phyloP scores from a whole-genome alignment of 1,284 basidiomycete species.

The Tylopilus sp. region DNA sequence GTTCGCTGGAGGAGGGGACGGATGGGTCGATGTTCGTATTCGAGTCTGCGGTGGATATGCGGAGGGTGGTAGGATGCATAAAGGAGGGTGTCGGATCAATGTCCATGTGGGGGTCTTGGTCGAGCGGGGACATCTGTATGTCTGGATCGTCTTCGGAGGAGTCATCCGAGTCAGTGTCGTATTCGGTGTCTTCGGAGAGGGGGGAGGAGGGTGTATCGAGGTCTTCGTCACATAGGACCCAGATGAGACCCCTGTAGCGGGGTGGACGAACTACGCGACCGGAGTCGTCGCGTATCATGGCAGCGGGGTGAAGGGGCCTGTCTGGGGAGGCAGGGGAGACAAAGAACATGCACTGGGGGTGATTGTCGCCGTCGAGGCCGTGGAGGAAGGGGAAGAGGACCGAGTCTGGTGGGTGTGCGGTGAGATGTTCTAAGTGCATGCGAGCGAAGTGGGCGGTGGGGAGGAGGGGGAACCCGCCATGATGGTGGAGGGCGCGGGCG shows the following conservation, averaged over 20 bases:
- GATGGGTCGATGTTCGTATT: constrained; percentile 20
- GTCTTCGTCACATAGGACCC: constrained; percentile 71
- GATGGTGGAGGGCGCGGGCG: constrained; percentile 21
- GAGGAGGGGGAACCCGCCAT: constrained; percentile 36
- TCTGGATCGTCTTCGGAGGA: constrained; percentile 35
- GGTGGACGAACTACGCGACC: constrained; percentile 36
- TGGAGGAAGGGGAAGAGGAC: constrained; percentile 82
- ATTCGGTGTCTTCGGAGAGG: constrained; percentile 33
- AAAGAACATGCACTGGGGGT: constrained; percentile 77
- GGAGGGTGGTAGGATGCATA: constrained; percentile 53
- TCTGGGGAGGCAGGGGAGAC: constrained; percentile 33
- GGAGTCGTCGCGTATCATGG: constrained; percentile 25
- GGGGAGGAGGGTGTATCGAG: constrained; percentile 32
- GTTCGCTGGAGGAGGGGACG: constrained; percentile 13
- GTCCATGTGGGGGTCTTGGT: constrained; percentile 30
- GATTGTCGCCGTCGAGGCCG: constrained; percentile 75
- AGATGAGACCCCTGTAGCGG: constrained; percentile 62
- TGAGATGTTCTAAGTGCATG: constrained; percentile 60
- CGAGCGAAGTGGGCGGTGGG: constrained; percentile 53
- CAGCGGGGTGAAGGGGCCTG: constrained; percentile 16
- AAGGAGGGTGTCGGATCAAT: constrained; percentile 31
- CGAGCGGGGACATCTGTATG: constrained; percentile 30
- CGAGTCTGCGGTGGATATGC: constrained; percentile 33
- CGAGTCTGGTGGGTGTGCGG: constrained; percentile 68
- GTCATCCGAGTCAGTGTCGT: constrained; percentile 35